Evolutionary conservation across 768 basidiomycete species (phyloP), one percentile per base, ranked within the genome.

Genomic region (Leucocoprinus birnbaumii): DNA sequence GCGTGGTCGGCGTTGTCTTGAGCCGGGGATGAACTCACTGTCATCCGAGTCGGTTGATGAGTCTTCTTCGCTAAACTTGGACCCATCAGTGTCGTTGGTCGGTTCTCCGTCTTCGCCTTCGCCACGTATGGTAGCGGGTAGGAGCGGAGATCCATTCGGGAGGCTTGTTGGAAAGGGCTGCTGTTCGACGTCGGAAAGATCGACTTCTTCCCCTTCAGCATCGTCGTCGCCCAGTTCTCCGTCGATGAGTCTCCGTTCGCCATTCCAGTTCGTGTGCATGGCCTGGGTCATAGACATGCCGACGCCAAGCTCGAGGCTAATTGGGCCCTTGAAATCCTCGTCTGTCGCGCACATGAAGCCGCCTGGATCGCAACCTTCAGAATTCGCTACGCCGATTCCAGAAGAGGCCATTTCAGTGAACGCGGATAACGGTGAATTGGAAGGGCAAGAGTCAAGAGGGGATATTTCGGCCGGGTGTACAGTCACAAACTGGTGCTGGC

Each of bases 11-110:
- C 53, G 50, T 58, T 56, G 37, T 27, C 53, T 59, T 3, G 65
- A 52, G 7, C 65, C 59, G 24, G 66, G 65, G 18, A 70, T 64
- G 52, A 68, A 72, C 61, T 72, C 69, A 54, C 66, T 64, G 43
- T 65, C 70, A 55, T 67, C 63, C 25, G 66, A 63, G 31, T 70
- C 48, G 14, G 57, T 40, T 27, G 53, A 51, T 37, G 52, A 50
- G 2, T 58, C 52, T 34, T 51, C 50, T 34, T 55, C 54, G 38
- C 54, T 55, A 11, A 42, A 41, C 22, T 43, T 55, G 27, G 54
- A 55, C 19, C 31, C 54, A 14, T 54, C 52, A 31, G 54, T 48
- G 38, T 63, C 66, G 41, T 66, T 59, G 14, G 58, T 58, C 54
- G 57, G 63, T 14, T 61, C 64, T n/a, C 64, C 66, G 14, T 61